Evolutionary conservation across 139 green algal genomes (phyloP), one percentile per base, ranked within the genome.

Genomic region (Ettlia oleoabundans): DNA sequence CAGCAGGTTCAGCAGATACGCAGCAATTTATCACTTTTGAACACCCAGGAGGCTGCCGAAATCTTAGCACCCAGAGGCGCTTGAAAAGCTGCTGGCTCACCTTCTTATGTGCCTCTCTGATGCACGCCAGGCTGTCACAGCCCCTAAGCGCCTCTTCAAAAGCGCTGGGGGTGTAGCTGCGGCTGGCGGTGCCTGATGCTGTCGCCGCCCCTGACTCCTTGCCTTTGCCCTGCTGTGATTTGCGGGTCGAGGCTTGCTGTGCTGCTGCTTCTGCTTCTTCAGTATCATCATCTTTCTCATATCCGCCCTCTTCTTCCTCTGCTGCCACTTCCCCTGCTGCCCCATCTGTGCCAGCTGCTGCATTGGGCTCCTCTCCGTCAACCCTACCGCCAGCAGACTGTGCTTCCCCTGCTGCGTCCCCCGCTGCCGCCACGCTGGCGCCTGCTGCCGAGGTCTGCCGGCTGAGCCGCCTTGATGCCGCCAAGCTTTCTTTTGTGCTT

Each of bases 71-170:
- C 47, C 47, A 58, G 47, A 24, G 13, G 47, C 15, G 13, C 13
- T 15, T 58, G 13, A 24, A 10, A 15, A 10, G 13, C 13, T 58
- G 13, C 47, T 15, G 10, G 13, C 47, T 1, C 42, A 77, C 70
- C 70, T 63, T 42, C 70, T 64, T 64, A 30, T 77, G 70, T 15
- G 70, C 70, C 1, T 77, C 30, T 10, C 43, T 41, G 26, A 77
- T 21, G 70, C 70, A 77, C 10, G 51, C n/a, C 42, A 77, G 70
- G 37, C 37, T 77, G 28, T 1, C 28, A 42, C 70, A 77, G 43
- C 42, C 70, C 3, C 70, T 38, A 10, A 77, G 70, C 70, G 70
- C 70, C n/a, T 24, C 9, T 42, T 77, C 70, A 3, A 43, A n/a
- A 32, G n/a, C n/a, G 7, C 42, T 64, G 26, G 52, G 43, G 1